Evolutionary conservation across 2,329 filamentous ascomycete genomes (phyloP), one percentile per base, ranked within the genome.

Genomic region (Exserohilum rostratum): DNA sequence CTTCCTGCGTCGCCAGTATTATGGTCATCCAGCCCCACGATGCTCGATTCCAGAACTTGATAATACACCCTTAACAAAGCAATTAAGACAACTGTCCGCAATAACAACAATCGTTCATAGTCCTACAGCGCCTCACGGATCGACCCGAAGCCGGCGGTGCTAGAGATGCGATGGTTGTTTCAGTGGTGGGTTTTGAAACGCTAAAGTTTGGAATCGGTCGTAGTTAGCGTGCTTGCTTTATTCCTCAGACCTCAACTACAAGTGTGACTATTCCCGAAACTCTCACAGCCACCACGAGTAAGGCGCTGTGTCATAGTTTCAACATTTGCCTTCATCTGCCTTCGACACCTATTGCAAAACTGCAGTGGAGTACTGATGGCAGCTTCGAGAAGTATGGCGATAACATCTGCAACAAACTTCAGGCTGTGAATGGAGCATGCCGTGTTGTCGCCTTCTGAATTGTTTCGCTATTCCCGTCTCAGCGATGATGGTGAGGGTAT

Each of bases 111-210:
- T n/a, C 15, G 13, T 45, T n/a, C 34, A 42, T 27, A 10, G 40
- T 13, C 12, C 15, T 27, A 20, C 40, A 10, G 17, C 46, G 31
- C 18, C 7, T 33, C 50, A 50, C 52, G 49, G 35, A 34, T 53
- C 27, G 37, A 31, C 12, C 37, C 34, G 18, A 35, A 54, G 37
- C 46, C 38, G 40, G 33, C 44, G 18, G 44, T 47, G 44, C 39
- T 22, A 18, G 30, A 42, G 53, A 35, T 44, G 20, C 45, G 13
- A 48, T 55, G 38, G 49, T 61, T 49, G 60, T 63, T 63, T 63
- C 60, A 61, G 58, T 55, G 35, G 50, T 17, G 35, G 43, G 29
- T 51, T 43, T 38, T 68, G 66, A 70, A 70, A 69, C 65, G 61
- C 56, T 55, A 59, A 53, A 53, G 66, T 66, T 68, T 69, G 55